Evolutionary conservation across 1,284 basidiomycete species (phyloP), one percentile per base, ranked within the genome.

Genomic region (Cryptococcus depauperatus): DNA sequence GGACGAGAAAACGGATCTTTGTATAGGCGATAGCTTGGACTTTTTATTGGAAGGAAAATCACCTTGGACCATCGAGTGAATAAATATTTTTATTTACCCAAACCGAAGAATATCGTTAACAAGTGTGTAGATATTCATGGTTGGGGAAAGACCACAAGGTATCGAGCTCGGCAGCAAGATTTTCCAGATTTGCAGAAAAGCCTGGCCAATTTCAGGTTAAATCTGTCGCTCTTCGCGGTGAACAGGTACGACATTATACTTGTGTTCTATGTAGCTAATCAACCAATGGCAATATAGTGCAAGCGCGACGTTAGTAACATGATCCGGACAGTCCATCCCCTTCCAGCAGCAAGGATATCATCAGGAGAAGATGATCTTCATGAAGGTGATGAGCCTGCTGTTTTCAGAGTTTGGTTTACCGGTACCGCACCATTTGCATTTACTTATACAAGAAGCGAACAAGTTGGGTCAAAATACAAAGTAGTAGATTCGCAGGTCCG

Each of bases 361-460:
- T 82, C 86, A 46, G 93, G 93, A 34, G 81, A 84, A 61, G 83
- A 93, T 67, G 81, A 89, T 61, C 84, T 96, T 41, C 82, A 89
- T 49, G 90, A 96, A 75, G 90, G 75, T 50, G 85, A 89, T 65
- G 85, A 92, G 74, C 90, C 91, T 8, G 88, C 93, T 65, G 92
- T 95, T 52, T 75, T 86, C 46, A 41, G 37, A 37, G 95, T 98
- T 71, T 81, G 79, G 9, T 79, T 98, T 50, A 76, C 81, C 37
- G 93, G 93, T 44, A 85, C 86, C 57, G 84, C 93, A 29, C 93
- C 93, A 0, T 98, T 95, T 72, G 85, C 90, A 1, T 97, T 98
- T 70, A 89, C 87, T 0, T 91, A 90, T 66, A 87, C 90, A 65
- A 78, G 88, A 37, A 78, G 77, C 71, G 58, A 69, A 50, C 38